Percentiles rank a stretch among this genome's conserved stretches.
phyloP scores from a whole-genome alignment of 2,329 filamentous ascomycete species.

The Ophiognomonia clavigignenti-juglandacearum region DNA sequence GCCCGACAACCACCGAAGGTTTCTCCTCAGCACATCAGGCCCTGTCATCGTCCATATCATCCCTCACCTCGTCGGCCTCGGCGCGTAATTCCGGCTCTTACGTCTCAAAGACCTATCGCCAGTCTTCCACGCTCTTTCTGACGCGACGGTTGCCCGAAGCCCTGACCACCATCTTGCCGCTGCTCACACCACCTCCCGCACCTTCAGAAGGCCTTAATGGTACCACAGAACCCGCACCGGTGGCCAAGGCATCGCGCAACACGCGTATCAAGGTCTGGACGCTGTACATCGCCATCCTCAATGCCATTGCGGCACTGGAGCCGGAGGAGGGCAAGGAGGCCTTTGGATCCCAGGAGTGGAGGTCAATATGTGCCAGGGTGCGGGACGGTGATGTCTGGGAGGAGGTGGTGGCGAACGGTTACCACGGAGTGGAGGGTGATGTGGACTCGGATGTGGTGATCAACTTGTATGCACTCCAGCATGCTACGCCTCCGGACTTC shows the following conservation, averaged over 20 bases:
- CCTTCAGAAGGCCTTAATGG: conserved; percentile 36
- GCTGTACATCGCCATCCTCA: conserved; percentile 88
- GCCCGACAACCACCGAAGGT: conserved; percentile 41
- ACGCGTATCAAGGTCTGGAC: conserved; percentile 96
- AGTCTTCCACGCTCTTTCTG: conserved; percentile 89
- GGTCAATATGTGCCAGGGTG: conserved; percentile 74
- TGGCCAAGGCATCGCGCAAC: conserved; percentile 73
- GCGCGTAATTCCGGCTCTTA: conserved; percentile 61
- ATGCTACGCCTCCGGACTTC: neutral
- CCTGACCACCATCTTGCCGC: conserved; percentile 74
- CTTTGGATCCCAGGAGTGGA: conserved; percentile 84
- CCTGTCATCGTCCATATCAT: conserved; percentile 64
- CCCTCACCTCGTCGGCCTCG: conserved; percentile 57
- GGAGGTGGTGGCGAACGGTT: conserved; percentile 80
- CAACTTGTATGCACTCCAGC: conserved; percentile 58
- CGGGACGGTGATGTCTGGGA: conserved; percentile 93
- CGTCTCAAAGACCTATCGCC: conserved; percentile 89
- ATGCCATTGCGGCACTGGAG: conserved; percentile 84
- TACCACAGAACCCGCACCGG: conserved; percentile 57
- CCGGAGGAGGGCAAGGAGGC: conserved; percentile 83
- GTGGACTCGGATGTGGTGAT: conserved; percentile 94
- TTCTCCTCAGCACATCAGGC: conserved; percentile 42
- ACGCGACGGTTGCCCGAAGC: conserved; percentile 91
- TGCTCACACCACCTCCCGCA: conserved; percentile 61
- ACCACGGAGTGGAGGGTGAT: conserved; percentile 81